Evolutionary conservation across 805 yeast species (phyloP).

Genomic region (Barnettozyma pratensis): DNA sequence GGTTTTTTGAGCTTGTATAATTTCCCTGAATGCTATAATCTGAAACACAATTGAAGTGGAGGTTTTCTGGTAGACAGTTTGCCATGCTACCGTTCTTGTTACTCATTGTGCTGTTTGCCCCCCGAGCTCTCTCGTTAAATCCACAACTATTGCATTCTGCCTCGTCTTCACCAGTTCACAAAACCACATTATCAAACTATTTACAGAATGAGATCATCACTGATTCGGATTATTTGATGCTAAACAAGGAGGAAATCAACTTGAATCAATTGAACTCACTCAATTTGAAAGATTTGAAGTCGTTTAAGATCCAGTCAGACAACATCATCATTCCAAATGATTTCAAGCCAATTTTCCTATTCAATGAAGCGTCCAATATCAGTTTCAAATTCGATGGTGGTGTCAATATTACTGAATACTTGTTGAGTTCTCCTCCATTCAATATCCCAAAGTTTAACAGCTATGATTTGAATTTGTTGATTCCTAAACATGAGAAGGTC

Average conservation of each 20-base stretch:
- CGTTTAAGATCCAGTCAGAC: conserved; percentile 2
- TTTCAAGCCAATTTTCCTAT: conserved; percentile 5
- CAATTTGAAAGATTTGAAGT: conserved; percentile 1
- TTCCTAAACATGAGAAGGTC: background rate
- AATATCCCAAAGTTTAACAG: conserved; percentile 3
- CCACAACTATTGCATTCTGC: conserved; percentile 2
- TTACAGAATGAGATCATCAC: background rate
- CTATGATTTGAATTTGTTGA: conserved; percentile 4
- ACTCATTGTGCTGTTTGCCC: background rate
- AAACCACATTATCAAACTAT: background rate
- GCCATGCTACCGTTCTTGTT: background rate
- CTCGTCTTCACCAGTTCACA: background rate
- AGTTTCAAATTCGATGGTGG: conserved; percentile 1
- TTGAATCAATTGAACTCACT: background rate
- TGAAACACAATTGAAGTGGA: too few species aligned
- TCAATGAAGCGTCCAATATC: background rate
- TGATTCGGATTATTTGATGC: background rate
- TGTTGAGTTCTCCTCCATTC: conserved; percentile 6
- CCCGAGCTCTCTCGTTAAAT: background rate
- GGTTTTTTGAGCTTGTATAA: too few species aligned
- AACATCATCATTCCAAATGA: conserved; percentile 1
- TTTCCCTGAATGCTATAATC: too few species aligned
- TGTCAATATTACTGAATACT: conserved; percentile 1
- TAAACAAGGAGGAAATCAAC: conserved; percentile 1
- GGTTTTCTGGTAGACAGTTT: too few species aligned